Evolutionary conservation across 208 protist genomes (phyloP).

Genomic region (Leishmania arabica): DNA sequence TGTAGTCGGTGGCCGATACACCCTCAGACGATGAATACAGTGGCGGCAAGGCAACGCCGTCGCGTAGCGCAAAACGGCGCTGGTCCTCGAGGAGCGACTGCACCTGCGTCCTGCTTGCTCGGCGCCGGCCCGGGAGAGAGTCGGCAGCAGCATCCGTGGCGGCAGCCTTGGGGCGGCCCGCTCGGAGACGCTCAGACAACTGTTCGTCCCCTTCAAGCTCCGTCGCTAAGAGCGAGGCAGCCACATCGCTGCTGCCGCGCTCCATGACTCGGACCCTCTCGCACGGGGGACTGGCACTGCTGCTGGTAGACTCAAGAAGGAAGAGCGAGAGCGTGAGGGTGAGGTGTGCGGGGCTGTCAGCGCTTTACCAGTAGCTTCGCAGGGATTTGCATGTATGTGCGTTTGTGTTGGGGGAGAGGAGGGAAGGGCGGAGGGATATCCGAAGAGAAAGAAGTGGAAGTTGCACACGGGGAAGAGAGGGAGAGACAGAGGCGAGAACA

Average conservation of each 20-base stretch:
- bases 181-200: not conserved
- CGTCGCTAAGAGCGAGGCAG: conserved; percentile 23
- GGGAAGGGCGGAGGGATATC: not conserved
- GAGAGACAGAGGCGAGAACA: not conserved
- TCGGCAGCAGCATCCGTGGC: not conserved
- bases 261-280: conserved; percentile 4
- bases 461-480: not conserved
- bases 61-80: conserved; percentile 10
- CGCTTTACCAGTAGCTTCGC: not conserved
- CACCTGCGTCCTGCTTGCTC: conserved; percentile 2
- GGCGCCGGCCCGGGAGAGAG: not conserved
- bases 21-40: too few species aligned
- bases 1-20: not conserved
- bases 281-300: too few species aligned
- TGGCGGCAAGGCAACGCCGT: not conserved
- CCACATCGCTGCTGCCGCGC: conserved; percentile 5
- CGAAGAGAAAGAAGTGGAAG: not conserved
- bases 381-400: not conserved
- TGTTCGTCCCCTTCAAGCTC: conserved; percentile 5
- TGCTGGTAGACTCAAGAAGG: not conserved
- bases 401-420: not conserved
- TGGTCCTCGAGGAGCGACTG: conserved; percentile 22
- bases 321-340: not conserved
- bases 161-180: not conserved
- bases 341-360: not conserved